A percentile compares a stretch with the other conserved stretches of the same genome.
phyloP scores from a whole-genome alignment of 495 filamentous ascomycete species.

The Cetradonia linearis region DNA sequence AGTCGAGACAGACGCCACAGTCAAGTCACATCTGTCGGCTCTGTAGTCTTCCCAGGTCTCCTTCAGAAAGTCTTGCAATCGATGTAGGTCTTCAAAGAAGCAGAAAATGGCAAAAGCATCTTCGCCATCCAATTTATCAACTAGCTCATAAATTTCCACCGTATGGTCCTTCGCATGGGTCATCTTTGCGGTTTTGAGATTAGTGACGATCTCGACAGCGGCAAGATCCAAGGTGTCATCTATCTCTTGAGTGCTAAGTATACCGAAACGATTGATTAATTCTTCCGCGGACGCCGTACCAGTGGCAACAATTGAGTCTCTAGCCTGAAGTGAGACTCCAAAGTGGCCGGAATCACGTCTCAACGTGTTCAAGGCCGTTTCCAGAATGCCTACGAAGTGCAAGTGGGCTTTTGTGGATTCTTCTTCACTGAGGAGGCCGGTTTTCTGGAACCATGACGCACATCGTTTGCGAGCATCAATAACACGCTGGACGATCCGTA shows the following conservation, averaged over 20 bases:
- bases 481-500: slow-evolving; percentile 12
- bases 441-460: slow-evolving; percentile 17
- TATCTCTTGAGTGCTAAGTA: slow-evolving; percentile 7
- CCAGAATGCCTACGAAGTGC: slow-evolving; percentile 13
- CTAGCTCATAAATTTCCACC: slow-evolving; percentile 14
- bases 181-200: slow-evolving; percentile 4
- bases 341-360: background rate
- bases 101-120: slow-evolving; percentile 18
- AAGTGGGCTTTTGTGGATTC: slow-evolving; percentile 4
- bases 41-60: slow-evolving; percentile 17
- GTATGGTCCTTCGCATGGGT: background rate
- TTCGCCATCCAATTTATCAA: slow-evolving; percentile 14
- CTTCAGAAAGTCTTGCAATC: slow-evolving; percentile 11
- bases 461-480: slow-evolving; percentile 19
- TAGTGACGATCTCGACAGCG: slow-evolving; percentile 10
- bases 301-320: background rate
- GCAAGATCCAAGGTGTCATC: slow-evolving; percentile 15
- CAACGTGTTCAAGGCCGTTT: slow-evolving; percentile 12
- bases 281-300: background rate
- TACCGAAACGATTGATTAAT: slow-evolving; percentile 10
- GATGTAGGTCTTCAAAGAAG: slow-evolving; percentile 23
- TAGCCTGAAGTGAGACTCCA: background rate
- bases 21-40: slow-evolving; percentile 11
- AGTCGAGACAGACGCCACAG: slow-evolving; percentile 13
- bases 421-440: slow-evolving; percentile 6